phyloP scores from a whole-genome alignment of 108 stramenopile species.

The Aureococcus anophagefferens region DNA sequence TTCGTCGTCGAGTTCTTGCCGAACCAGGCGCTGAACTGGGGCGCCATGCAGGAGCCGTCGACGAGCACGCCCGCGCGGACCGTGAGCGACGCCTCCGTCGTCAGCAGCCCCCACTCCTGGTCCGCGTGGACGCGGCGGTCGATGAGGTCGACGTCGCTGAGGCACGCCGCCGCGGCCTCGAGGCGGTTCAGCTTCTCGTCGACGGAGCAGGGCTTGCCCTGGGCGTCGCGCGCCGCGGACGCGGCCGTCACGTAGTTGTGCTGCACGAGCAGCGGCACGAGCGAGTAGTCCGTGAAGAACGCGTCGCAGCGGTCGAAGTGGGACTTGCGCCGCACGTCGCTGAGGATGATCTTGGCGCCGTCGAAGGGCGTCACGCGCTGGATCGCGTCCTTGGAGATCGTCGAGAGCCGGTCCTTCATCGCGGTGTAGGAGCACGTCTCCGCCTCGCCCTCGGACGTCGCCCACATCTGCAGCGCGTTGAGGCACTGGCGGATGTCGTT shows the following conservation, averaged over 20 bases:
- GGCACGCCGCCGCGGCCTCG: constrained; percentile 61
- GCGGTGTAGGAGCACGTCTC: constrained; percentile 60
- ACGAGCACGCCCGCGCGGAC: constrained; percentile 79
- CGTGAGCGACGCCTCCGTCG: constrained; percentile 57
- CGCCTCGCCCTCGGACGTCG: constrained; percentile 15
- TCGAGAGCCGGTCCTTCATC: constrained; percentile 55
- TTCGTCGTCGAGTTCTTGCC: constrained; percentile 79
- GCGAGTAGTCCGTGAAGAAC: constrained; percentile 89
- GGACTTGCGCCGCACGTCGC: constrained; percentile 40
- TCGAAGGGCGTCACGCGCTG: constrained; percentile 81
- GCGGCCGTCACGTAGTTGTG: constrained; percentile 81
- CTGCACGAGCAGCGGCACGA: constrained; percentile 81
- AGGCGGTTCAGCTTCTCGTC: constrained; percentile 47
- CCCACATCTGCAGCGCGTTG: constrained; percentile 93
- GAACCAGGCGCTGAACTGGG: constrained; percentile 87
- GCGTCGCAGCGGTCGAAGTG: constrained; percentile 74
- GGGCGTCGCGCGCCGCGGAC: constrained; percentile 30
- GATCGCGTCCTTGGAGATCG: constrained; percentile 75
- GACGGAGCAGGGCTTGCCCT: constrained; percentile 22
- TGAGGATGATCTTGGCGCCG: constrained; percentile 62
- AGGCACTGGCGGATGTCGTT: constrained; percentile 91
- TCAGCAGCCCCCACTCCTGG: constrained; percentile 87
- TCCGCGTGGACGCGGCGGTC: constrained; percentile 68
- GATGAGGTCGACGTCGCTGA: constrained; percentile 75
- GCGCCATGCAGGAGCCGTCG: constrained; percentile 51